Evolutionary conservation across 1,139 yeast species (phyloP).

Genomic region (Pneumocystis murina): DNA sequence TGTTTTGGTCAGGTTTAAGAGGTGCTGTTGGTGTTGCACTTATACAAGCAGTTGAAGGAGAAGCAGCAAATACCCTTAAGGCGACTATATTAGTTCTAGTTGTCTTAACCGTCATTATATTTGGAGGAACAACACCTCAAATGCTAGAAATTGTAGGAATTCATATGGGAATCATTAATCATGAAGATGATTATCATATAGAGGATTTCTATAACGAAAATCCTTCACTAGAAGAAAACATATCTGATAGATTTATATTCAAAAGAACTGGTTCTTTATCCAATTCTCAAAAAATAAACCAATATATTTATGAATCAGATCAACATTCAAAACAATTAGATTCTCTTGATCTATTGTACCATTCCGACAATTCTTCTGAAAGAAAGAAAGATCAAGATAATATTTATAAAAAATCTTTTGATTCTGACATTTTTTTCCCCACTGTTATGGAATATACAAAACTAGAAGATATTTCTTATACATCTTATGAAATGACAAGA

Average conservation of each 20-base stretch:
- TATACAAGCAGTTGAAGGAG: constrained; percentile 95
- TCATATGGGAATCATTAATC: constrained; percentile 71
- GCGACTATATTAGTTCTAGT: constrained; percentile 96
- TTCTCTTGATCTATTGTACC: neutral
- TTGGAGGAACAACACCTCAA: constrained; percentile 97
- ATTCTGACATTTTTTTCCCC: constrained; percentile 11
- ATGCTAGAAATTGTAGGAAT: constrained; percentile 93
- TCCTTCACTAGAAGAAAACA: constrained; percentile 21
- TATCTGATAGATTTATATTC: neutral
- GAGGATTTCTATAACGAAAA: constrained; percentile 82
- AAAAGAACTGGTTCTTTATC: neutral
- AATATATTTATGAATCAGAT: constrained; percentile 2
- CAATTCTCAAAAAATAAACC: neutral
- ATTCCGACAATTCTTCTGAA: neutral
- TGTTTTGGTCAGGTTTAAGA: constrained; percentile 97
- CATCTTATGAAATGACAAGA: constrained; percentile 10
- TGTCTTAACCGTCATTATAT: constrained; percentile 83
- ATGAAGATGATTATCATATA: constrained; percentile 72
- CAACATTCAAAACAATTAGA: neutral
- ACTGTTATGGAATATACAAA: neutral
- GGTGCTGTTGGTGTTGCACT: constrained; percentile 99
- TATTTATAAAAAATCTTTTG: constrained; percentile 1
- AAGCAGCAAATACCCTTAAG: constrained; percentile 68
- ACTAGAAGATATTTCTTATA: constrained; percentile 13
- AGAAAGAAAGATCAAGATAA: constrained; percentile 2